Evolutionary conservation across 192 early-diverging fungal species (phyloP), one percentile per base, ranked within the genome.

Genomic region (Dissophora globulifera): DNA sequence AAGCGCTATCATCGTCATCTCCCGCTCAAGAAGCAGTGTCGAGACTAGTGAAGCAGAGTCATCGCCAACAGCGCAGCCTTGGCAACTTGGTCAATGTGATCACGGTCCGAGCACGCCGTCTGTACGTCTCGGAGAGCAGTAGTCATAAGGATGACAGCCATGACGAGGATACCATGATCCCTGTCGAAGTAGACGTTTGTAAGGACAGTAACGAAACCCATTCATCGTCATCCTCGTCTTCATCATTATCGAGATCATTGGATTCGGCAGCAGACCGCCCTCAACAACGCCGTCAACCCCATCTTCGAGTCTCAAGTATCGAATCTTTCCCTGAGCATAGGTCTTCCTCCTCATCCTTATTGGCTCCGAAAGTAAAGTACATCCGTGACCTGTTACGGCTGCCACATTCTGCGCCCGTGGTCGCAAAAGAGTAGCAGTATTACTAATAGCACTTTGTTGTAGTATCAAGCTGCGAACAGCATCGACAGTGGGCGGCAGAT

Each of bases 11-110:
- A 3, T 25, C 58, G 8, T 23, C 23, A 22, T 35, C 62, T 12
- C 30, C 55, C 12, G 53, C 65, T 1, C 65, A 58, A n/a, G 47
- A 58, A 30, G 47, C 53, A 17, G 38, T 56, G 20, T 58, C 54
- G 12, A 67, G 45, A 38, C 53, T 67, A 17, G 46, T 58, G 33
- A 42, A 67, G 16, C 43, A 58, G 50, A 59, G 47, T 43, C 26
- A 59, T 4, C 56, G 57, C 26, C 33, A 31, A 52, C 61, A 43
- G 47, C 25, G 26, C 50, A 46, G 26, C 5, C 20, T 57, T 11
- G 38, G 57, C 4, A 46, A 29, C 8, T n/a, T 59, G 3, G 22
- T 59, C 2, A 29, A 59, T 10, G 41, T 46, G 11, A 13, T 59
- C 8, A 13, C 57, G 22, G 25, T 9, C 25, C 45, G 35, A 40